Conservation (phyloP, 2,329 filamentous ascomycete species). For the Trichoderma pleuroti region DNA sequence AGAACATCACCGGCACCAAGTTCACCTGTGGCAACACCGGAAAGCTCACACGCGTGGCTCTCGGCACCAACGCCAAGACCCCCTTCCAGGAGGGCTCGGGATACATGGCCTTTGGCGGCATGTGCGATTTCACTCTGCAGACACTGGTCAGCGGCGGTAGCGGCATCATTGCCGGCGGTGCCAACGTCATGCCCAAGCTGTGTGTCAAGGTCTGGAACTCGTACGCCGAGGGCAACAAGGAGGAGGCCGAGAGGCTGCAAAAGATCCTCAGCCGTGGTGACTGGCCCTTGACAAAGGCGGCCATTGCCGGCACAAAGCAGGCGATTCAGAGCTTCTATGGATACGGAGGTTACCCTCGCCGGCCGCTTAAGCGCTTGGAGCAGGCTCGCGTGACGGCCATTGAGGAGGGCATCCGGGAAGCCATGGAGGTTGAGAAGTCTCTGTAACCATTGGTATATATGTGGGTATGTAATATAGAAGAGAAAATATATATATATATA, state of each 20-base stretch:
- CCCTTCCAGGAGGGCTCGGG: slow-evolving; percentile 56
- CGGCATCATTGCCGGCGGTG: slow-evolving; percentile 81
- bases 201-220: slow-evolving; percentile 77
- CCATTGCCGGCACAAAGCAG: slow-evolving; percentile 82
- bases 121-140: slow-evolving; percentile 83
- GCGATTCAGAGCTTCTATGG: slow-evolving; percentile 77
- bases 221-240: slow-evolving; percentile 66
- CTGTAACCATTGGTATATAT: slow-evolving; percentile 31
- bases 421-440: slow-evolving; percentile 62
- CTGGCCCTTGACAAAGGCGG: slow-evolving; percentile 78
- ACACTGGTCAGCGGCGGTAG: slow-evolving; percentile 74
- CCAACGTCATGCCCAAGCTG: slow-evolving; percentile 80
- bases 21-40: slow-evolving; percentile 91
- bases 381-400: slow-evolving; percentile 52
- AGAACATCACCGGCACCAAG: slow-evolving; percentile 84
- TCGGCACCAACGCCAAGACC: slow-evolving; percentile 67
- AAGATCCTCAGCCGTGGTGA: slow-evolving; percentile 74
- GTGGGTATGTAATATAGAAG: background rate
- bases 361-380: slow-evolving; percentile 65
- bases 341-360: slow-evolving; percentile 73
- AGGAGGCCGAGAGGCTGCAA: slow-evolving; percentile 73
- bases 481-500: background rate
- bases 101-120: slow-evolving; percentile 84
- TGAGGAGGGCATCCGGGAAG: slow-evolving; percentile 56
- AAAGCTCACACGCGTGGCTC: slow-evolving; percentile 79